Base-by-base conservation (phyloP, 2,329 filamentous ascomycete genomes). In the Sclerotinia sclerotiorum region DNA sequence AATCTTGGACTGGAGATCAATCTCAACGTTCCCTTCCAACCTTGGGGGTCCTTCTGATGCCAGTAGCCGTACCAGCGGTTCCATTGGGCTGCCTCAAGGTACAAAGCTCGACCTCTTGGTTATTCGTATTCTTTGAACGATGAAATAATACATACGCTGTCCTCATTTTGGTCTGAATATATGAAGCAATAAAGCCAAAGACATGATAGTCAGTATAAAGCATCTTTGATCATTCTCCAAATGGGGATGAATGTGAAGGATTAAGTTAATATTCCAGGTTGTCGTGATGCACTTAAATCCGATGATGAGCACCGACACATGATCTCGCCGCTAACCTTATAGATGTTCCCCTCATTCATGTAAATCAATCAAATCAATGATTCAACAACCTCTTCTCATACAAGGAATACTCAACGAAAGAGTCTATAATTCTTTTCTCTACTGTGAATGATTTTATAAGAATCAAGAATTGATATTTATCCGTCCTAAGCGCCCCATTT, bases 151-250 rank as follows among this genome's bases (percentile, higher is more conserved):
- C 44, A 48, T 11, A 32, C 4, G n/a, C 19, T 32, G 21, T 5
- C 32, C 29, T 48, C 3, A 61, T 35, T 19, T 17, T 61, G 8
- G 6, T 27, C 32, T 35, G 57, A 48, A 35, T 35, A 8, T 27
- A n/a, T 15, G 32, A 6, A 48, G 24, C 15, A 42, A 61, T 61
- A n/a, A 35, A 61, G 4, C 5, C 15, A 17, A 49, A 49, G 27
- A 61, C 27, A 35, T 61, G 44, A 32, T 61, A 24, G 27, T 61
- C 35, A 11, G 58, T 35, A 35, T 61, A 61, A 17, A 49, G 58
- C 58, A 61, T 61, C 32, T 49, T 24, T 6, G 21, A 24, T 48
- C 11, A 10, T 35, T 17, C 7, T 32, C 11, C 10, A 21, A 1
- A 49, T 61, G 11, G 7, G 44, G 35, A 49, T 19, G 44, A 32